Conservation (phyloP, 345 rosid species). For the Euphorbia tirucalli region DNA sequence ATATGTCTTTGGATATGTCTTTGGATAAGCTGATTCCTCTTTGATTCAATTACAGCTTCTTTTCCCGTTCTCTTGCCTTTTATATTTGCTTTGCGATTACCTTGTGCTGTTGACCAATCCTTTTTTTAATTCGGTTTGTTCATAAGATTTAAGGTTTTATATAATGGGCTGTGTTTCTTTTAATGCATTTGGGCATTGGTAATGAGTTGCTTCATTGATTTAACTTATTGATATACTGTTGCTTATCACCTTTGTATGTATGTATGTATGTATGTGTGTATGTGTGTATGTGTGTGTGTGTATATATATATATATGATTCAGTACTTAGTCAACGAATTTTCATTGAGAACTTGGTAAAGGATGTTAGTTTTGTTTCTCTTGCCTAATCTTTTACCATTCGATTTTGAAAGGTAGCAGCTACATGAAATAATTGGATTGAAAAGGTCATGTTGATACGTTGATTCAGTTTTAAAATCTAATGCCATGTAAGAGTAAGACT, state of each 20-base stretch:
- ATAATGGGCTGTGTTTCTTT: constrained; percentile 8
- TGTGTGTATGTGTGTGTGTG: no score
- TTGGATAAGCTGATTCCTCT: constrained; percentile 8
- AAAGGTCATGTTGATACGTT: not conserved
- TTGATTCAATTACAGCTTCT: not conserved
- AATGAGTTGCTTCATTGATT: not conserved
- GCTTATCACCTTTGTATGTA: not conserved
- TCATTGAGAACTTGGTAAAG: not conserved
- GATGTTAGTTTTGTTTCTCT: not conserved
- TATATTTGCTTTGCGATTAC: constrained; percentile 3
- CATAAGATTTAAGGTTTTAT: no score
- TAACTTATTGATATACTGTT: not conserved
- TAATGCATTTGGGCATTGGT: not conserved
- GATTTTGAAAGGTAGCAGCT: not conserved
- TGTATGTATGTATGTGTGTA: not conserved
- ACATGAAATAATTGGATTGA: not conserved
- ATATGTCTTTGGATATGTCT: not conserved
- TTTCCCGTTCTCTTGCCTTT: not conserved
- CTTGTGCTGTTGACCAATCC: not conserved
- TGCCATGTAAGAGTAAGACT: not conserved
- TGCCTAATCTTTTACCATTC: not conserved
- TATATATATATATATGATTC: no score
- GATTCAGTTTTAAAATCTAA: constrained; percentile 5
- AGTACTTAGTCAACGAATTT: not conserved
- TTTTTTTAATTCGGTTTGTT: not conserved